phyloP scores from a whole-genome alignment of 352 stramenopile genomes.

The Globisporangium takayamanum region DNA sequence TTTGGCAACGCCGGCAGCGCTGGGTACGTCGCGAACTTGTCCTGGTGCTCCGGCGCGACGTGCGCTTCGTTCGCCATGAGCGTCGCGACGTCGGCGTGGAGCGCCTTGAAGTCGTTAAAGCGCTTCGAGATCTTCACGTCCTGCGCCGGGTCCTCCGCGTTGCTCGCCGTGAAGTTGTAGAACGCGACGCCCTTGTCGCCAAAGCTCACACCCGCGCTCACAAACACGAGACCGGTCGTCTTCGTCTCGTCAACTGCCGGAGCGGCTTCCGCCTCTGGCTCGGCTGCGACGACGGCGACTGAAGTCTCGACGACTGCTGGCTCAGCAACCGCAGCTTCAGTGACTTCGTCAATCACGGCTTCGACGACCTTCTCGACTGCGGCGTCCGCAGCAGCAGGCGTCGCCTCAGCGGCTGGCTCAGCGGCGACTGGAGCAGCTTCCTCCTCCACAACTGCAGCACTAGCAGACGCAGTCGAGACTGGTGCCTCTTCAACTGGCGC shows the following conservation, averaged over 20 bases:
- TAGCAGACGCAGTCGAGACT: slow-evolving; percentile 7
- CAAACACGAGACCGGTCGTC: slow-evolving; percentile 30
- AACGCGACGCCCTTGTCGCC: slow-evolving; percentile 49
- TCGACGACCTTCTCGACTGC: neutral
- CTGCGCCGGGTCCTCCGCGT: slow-evolving; percentile 32
- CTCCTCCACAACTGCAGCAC: slow-evolving; percentile 3
- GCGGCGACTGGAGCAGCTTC: slow-evolving; percentile 7
- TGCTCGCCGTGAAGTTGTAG: slow-evolving; percentile 52
- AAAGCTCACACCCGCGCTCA: slow-evolving; percentile 29
- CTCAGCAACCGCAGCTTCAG: slow-evolving; percentile 11
- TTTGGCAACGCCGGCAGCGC: slow-evolving; percentile 49
- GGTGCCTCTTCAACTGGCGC: slow-evolving; percentile 16
- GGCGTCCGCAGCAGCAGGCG: slow-evolving; percentile 2
- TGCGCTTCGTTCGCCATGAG: slow-evolving; percentile 56
- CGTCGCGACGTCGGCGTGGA: slow-evolving; percentile 41
- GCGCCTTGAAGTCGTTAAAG: slow-evolving; percentile 71
- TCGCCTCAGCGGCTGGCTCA: slow-evolving; percentile 6
- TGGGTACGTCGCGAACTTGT: slow-evolving; percentile 58
- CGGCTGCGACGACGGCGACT: neutral
- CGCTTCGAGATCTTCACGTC: slow-evolving; percentile 53
- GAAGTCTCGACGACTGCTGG: neutral
- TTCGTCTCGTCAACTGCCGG: slow-evolving; percentile 12
- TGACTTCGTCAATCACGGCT: slow-evolving; percentile 12
- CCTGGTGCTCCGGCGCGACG: slow-evolving; percentile 28
- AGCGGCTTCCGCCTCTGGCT: slow-evolving; percentile 11